A percentile compares a stretch with the other conserved stretches of the same genome.
phyloP scores from a whole-genome alignment of 176 grass and related monocot species.

The Cocos nucifera region DNA sequence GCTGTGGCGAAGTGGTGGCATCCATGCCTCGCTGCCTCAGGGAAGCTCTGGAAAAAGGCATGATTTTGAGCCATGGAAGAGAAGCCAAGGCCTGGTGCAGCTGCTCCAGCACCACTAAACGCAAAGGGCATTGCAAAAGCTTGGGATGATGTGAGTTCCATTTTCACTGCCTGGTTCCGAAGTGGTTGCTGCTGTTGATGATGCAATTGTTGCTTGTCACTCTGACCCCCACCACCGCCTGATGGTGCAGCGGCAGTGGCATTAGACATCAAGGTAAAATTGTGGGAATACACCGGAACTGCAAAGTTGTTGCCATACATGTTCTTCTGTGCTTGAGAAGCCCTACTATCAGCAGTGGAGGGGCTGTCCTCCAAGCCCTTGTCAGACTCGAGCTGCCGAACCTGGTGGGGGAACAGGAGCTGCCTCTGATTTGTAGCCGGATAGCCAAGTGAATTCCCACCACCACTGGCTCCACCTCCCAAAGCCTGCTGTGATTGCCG shows the following conservation, averaged over 20 bases:
- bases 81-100: conserved; percentile 64
- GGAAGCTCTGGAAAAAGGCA: conserved; percentile 66
- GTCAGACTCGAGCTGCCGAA: conserved; percentile 35
- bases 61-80: conserved; percentile 67
- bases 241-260: conserved; percentile 17
- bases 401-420: conserved; percentile 9
- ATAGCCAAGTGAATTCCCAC: conserved; percentile 39
- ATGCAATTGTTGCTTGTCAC: conserved; percentile 48
- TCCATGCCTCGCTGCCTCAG: conserved; percentile 64
- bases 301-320: conserved; percentile 47
- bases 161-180: conserved; percentile 37
- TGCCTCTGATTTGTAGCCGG: conserved; percentile 30
- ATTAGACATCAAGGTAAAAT: conserved; percentile 54
- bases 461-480: conserved; percentile 30
- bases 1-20: conserved; percentile 54
- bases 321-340: conserved; percentile 46
- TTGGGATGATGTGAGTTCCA: conserved; percentile 68
- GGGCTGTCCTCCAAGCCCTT: conserved; percentile 38
- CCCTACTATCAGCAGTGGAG: conserved; percentile 36
- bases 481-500: conserved; percentile 41
- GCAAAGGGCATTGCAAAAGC: conserved; percentile 82
- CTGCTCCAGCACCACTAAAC: conserved; percentile 38
- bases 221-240: conserved; percentile 31
- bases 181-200: conserved; percentile 37
- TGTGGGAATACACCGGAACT: conserved; percentile 47